phyloP scores from a whole-genome alignment of 164 flowering plant species.

The Annona squamosa region DNA sequence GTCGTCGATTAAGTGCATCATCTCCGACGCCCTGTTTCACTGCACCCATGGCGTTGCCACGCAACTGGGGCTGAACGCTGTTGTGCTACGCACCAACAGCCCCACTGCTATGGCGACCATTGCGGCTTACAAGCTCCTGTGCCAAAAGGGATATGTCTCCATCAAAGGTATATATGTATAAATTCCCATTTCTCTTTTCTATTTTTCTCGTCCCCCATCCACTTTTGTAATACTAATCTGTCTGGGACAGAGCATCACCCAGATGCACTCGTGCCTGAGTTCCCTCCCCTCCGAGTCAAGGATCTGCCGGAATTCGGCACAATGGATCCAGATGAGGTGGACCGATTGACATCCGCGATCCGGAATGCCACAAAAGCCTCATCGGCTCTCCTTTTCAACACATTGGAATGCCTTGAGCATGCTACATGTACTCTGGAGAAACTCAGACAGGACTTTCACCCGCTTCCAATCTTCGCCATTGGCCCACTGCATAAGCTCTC shows the following conservation, averaged over 20 bases:
- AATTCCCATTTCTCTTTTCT: too few relatives aligned
- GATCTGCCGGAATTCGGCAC: slow-evolving; percentile 16
- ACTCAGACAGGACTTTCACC: not conserved
- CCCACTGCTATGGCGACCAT: not conserved
- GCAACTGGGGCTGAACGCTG: slow-evolving; percentile 21
- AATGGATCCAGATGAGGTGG: not conserved
- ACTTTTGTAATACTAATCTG: not conserved
- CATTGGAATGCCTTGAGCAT: slow-evolving; percentile 32
- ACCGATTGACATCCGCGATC: not conserved
- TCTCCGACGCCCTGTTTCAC: slow-evolving; percentile 20
- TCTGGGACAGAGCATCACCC: not conserved
- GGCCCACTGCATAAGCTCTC: slow-evolving; percentile 29
- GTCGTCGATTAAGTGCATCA: slow-evolving; percentile 14
- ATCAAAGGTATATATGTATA: not conserved
- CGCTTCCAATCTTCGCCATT: slow-evolving; percentile 16
- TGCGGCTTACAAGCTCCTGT: not conserved
- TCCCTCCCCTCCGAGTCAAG: slow-evolving; percentile 28
- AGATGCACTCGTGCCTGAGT: slow-evolving; percentile 17
- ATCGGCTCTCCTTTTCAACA: slow-evolving; percentile 26
- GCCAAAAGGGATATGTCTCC: not conserved
- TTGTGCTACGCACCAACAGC: slow-evolving; percentile 24
- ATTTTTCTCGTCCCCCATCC: too few relatives aligned
- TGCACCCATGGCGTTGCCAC: slow-evolving; percentile 24
- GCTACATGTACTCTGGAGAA: slow-evolving; percentile 5
- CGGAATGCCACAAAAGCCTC: slow-evolving; percentile 14